A percentile compares a stretch with the other conserved stretches of the same genome.
phyloP scores from a whole-genome alignment of 2,329 filamentous ascomycete species.

The Pezicula radicicola region DNA sequence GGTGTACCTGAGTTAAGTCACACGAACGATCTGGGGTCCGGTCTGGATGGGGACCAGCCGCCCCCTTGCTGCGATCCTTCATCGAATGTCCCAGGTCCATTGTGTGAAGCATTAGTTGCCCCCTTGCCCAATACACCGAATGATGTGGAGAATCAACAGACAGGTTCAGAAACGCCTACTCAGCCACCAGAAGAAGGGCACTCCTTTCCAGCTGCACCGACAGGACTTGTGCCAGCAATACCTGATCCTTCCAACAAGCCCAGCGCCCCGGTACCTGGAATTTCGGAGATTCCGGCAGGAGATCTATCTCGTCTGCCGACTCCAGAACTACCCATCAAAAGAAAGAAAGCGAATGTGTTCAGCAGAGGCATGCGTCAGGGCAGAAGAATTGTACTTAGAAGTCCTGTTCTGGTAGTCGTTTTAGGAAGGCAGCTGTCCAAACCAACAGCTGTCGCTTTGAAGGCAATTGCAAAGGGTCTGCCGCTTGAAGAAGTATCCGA shows the following conservation, averaged over 20 bases:
- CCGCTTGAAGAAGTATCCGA: neutral
- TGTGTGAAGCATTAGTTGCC: too few relatives aligned
- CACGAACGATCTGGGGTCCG: too few relatives aligned
- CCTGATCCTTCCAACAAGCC: neutral
- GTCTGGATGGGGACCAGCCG: too few relatives aligned
- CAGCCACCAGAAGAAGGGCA: neutral
- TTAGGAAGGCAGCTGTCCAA: slow-evolving; percentile 4
- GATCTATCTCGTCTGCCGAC: neutral
- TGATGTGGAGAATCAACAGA: too few relatives aligned
- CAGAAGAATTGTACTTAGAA: slow-evolving; percentile 1
- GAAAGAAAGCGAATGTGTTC: neutral
- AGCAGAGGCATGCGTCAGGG: neutral
- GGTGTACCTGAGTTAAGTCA: too few relatives aligned
- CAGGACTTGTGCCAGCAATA: neutral
- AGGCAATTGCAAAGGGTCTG: neutral
- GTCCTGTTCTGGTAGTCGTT: neutral
- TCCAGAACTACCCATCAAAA: neutral
- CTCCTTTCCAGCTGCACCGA: neutral
- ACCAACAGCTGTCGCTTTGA: slow-evolving; percentile 2
- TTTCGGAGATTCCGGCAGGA: neutral
- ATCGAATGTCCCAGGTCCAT: too few relatives aligned
- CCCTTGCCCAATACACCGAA: too few relatives aligned
- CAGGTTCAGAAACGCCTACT: too few relatives aligned
- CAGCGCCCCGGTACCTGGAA: neutral
- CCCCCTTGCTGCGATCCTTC: too few relatives aligned